Evolutionary conservation across 345 rosid genomes (phyloP).

Genomic region (Carallia brachiata): DNA sequence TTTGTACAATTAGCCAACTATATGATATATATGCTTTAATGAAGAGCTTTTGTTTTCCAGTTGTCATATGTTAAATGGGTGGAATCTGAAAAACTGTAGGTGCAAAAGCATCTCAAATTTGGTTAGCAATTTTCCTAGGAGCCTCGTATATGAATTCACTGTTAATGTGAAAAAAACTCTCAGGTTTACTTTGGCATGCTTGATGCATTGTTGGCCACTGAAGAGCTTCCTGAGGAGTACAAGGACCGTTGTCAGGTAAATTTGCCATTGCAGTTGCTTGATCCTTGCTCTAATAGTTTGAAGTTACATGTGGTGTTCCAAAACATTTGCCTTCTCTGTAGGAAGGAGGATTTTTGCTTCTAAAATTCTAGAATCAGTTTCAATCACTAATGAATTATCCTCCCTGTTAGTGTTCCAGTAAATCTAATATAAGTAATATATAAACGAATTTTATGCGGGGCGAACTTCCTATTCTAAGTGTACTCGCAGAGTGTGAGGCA

Average conservation of each 20-base stretch:
- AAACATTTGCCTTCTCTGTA: too few species aligned
- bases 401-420: background rate
- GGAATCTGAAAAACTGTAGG: too few species aligned
- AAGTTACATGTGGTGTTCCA: background rate
- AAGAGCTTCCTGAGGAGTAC: constrained; percentile 91
- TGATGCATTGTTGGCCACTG: constrained; percentile 79
- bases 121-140: background rate
- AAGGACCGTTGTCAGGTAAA: constrained; percentile 75
- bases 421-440: too few species aligned
- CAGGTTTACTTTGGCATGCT: constrained; percentile 98
- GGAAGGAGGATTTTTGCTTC: background rate
- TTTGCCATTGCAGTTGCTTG: background rate
- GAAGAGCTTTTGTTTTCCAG: too few species aligned
- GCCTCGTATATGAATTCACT: background rate
- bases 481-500: too few species aligned
- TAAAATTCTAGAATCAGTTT: background rate
- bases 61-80: too few species aligned
- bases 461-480: too few species aligned
- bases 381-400: background rate
- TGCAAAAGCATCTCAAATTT: background rate
- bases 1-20: too few species aligned
- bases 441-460: too few species aligned
- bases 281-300: background rate
- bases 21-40: too few species aligned
- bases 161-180: background rate